phyloP scores from a whole-genome alignment of 1,139 yeast species.

The Debaryomyces coudertii region DNA sequence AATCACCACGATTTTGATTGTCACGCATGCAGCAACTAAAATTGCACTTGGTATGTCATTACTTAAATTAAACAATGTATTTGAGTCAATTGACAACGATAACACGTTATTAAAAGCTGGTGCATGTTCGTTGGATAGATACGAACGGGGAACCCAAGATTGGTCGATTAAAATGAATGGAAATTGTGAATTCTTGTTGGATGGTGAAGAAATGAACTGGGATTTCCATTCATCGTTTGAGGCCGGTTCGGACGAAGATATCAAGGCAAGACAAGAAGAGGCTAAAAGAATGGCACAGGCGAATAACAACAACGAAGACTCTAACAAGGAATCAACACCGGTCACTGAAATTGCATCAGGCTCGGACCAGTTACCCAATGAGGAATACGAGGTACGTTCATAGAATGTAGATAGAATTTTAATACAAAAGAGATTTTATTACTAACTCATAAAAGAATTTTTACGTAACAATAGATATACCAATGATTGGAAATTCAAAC shows the following conservation, averaged over 20 bases:
- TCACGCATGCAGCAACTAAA: conserved; percentile 85
- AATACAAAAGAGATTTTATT: conserved; percentile 9
- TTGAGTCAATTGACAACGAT: conserved; percentile 51
- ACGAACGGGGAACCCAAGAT: conserved; percentile 25
- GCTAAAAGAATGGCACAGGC: conserved; percentile 18
- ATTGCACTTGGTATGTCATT: conserved; percentile 77
- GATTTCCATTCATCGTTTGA: conserved; percentile 67
- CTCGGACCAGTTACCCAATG: conserved; percentile 22
- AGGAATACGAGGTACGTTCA: conserved; percentile 43
- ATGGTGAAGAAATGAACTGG: conserved; percentile 96
- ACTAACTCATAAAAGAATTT: conserved; percentile 32
- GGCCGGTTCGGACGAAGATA: conserved; percentile 80
- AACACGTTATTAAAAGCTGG: conserved; percentile 47
- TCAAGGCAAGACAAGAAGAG: conserved; percentile 48
- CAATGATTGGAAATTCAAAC: conserved; percentile 29
- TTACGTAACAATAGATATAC: conserved; percentile 47
- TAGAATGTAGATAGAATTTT: conserved; percentile 17
- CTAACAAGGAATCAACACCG: conserved; percentile 18
- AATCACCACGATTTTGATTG: conserved; percentile 57
- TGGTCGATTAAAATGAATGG: conserved; percentile 72
- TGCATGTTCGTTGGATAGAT: conserved; percentile 50
- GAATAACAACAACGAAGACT: background rate
- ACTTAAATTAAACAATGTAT: conserved; percentile 49
- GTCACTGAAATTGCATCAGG: conserved; percentile 27
- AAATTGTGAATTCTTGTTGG: conserved; percentile 60